Evolutionary conservation across 2,329 filamentous ascomycete species (phyloP).

Genomic region (Plectosphaerella sp.): DNA sequence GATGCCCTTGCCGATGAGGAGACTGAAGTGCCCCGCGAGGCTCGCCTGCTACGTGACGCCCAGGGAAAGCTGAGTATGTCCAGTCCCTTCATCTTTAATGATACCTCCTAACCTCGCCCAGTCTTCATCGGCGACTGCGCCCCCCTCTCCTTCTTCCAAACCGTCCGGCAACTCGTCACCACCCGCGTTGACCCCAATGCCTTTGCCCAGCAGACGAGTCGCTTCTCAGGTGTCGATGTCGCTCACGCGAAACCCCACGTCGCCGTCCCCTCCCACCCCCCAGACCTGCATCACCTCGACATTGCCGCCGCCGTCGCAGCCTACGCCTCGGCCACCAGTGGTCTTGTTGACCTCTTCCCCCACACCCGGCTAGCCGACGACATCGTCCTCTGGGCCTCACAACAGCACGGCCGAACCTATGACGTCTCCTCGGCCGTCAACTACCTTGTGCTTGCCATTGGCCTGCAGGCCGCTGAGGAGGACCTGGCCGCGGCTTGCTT

Average conservation of each 20-base stretch:
- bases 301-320: constrained; percentile 14
- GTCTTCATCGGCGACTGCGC: constrained; percentile 54
- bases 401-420: constrained; percentile 22
- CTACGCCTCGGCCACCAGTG: constrained; percentile 29
- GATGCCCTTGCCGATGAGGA: constrained; percentile 39
- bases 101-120: neutral
- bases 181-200: constrained; percentile 42
- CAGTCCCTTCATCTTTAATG: too few species aligned
- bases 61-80: constrained; percentile 41
- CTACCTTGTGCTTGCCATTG: constrained; percentile 47
- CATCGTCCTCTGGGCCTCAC: constrained; percentile 35
- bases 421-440: constrained; percentile 38
- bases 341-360: constrained; percentile 45
- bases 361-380: constrained; percentile 31
- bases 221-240: constrained; percentile 30
- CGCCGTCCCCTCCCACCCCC: constrained; percentile 9
- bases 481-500: constrained; percentile 39
- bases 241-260: neutral
- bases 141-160: constrained; percentile 52
- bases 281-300: constrained; percentile 11
- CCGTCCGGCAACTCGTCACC: constrained; percentile 47
- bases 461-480: constrained; percentile 36
- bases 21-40: constrained; percentile 50
- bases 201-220: constrained; percentile 46
- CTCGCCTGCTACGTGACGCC: constrained; percentile 44